Evolutionary conservation across 139 green algal species (phyloP).

Genomic region (Picochlorum sp.): DNA sequence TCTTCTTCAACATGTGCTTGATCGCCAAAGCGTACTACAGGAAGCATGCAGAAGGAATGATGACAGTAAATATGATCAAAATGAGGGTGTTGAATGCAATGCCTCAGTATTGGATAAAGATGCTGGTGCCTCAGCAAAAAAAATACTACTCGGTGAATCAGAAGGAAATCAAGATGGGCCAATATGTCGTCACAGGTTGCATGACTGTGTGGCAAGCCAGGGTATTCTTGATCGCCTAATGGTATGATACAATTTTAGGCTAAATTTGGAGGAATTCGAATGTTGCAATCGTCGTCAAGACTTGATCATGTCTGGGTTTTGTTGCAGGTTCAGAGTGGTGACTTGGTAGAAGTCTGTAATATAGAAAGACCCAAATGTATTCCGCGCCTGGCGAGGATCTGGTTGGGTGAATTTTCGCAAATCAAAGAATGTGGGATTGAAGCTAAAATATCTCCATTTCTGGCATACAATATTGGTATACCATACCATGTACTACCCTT

Average conservation of each 20-base stretch:
- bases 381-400: not conserved
- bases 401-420: not conserved
- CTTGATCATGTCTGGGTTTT: not conserved
- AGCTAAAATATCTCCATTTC: conserved; percentile 8
- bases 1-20: no score
- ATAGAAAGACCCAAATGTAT: not conserved
- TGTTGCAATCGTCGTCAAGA: no score
- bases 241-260: no score
- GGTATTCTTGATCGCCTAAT: no score
- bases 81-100: no score
- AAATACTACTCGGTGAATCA: not conserved
- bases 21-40: no score
- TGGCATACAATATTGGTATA: conserved; percentile 22
- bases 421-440: not conserved
- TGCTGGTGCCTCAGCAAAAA: no score
- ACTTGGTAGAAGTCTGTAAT: not conserved
- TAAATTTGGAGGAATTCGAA: no score
- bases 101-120: no score
- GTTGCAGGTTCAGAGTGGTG: not conserved
- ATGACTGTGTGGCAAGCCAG: not conserved
- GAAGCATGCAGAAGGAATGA: no score
- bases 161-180: not conserved
- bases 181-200: not conserved
- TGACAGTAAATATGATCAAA: no score
- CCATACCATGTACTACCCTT: conserved; percentile 12